phyloP scores from a whole-genome alignment of 345 rosid genomes.

The Anastatica hierochuntica region DNA sequence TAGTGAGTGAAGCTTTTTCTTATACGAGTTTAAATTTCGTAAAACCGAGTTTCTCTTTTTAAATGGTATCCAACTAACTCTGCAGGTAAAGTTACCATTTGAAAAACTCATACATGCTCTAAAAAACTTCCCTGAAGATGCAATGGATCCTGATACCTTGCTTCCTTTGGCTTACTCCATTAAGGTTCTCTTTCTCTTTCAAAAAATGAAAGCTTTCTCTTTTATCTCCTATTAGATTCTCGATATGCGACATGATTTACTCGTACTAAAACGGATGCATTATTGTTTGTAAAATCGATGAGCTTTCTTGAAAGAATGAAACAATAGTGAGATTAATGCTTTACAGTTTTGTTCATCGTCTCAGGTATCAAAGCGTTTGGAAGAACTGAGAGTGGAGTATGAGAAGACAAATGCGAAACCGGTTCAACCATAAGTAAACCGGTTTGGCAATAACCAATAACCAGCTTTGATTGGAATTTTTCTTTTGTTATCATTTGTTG shows the following conservation, averaged over 20 bases:
- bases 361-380: slow-evolving; percentile 70
- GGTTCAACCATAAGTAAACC: slow-evolving; percentile 22
- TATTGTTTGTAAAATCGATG: too few species aligned
- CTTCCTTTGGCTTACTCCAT: slow-evolving; percentile 84
- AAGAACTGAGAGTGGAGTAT: slow-evolving; percentile 49
- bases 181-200: slow-evolving; percentile 41
- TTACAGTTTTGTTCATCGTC: not conserved
- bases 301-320: not conserved
- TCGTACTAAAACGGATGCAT: too few species aligned
- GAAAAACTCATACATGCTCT: slow-evolving; percentile 88
- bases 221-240: too few species aligned
- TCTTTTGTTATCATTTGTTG: not conserved
- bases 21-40: not conserved
- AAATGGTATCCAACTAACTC: not conserved
- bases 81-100: slow-evolving; percentile 53
- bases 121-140: slow-evolving; percentile 81
- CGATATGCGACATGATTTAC: too few species aligned
- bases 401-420: slow-evolving; percentile 41
- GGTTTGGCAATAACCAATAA: slow-evolving; percentile 1
- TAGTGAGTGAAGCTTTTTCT: slow-evolving; percentile 35
- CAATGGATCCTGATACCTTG: slow-evolving; percentile 78
- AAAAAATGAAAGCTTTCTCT: not conserved
- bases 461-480: not conserved
- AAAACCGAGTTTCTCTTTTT: not conserved
- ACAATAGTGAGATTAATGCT: not conserved